phyloP scores from a whole-genome alignment of 805 yeast species.

The Metschnikowia anglica region DNA sequence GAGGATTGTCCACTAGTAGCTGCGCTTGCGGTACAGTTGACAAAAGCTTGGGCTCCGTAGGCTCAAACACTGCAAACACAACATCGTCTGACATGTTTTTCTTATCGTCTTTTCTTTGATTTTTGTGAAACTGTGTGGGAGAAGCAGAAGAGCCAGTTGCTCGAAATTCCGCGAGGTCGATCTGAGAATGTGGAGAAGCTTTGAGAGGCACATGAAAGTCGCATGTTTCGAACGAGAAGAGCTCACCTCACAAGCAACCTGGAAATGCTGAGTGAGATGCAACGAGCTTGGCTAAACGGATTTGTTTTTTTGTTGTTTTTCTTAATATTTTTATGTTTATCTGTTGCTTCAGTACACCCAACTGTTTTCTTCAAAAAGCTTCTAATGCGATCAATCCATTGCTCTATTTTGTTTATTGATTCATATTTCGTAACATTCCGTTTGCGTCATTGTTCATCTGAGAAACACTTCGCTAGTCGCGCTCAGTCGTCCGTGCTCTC shows the following conservation, averaged over 20 bases:
- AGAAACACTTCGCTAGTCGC: not conserved
- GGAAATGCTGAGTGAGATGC: too few relatives aligned
- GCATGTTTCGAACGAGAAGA: not conserved
- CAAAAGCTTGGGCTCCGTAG: slow-evolving; percentile 36
- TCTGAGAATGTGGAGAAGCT: slow-evolving; percentile 18
- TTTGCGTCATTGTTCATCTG: not conserved
- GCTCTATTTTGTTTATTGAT: too few relatives aligned
- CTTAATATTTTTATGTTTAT: too few relatives aligned
- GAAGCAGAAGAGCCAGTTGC: not conserved
- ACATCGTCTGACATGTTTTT: slow-evolving; percentile 18
- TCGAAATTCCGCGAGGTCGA: not conserved
- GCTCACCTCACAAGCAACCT: not conserved
- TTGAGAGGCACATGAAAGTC: slow-evolving; percentile 16
- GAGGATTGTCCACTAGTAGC: slow-evolving; percentile 44
- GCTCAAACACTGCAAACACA: slow-evolving; percentile 34
- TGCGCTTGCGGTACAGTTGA: slow-evolving; percentile 29
- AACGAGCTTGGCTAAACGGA: too few relatives aligned
- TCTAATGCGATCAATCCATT: too few relatives aligned
- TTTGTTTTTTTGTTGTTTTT: not conserved
- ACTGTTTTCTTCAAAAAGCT: not conserved
- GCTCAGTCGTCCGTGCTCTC: not conserved
- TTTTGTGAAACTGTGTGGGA: too few relatives aligned
- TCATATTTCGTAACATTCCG: not conserved
- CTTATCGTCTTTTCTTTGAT: too few relatives aligned
- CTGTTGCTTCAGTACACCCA: not conserved